phyloP scores from a whole-genome alignment of 345 rosid species.

The Eucalyptus sideroxylon region DNA sequence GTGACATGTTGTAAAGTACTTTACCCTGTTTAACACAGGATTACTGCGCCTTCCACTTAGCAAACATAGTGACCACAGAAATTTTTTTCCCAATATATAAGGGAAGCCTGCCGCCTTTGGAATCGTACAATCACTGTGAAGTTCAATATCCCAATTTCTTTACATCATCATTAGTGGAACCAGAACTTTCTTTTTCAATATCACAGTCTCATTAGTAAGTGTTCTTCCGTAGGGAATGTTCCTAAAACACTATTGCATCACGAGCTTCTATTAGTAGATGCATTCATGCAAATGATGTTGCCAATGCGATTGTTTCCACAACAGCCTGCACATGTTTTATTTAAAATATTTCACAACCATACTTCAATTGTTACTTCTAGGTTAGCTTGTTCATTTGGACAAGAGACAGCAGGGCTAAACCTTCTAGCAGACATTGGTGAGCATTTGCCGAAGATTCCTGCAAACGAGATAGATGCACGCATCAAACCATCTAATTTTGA shows the following conservation, averaged over 20 bases:
- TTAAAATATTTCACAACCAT: neutral
- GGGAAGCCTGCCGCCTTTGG: neutral
- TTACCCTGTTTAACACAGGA: neutral
- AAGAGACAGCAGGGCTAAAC: neutral
- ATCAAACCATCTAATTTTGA: neutral
- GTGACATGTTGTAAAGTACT: neutral
- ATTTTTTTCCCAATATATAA: neutral
- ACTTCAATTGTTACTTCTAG: neutral
- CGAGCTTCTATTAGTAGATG: neutral
- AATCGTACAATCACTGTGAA: neutral
- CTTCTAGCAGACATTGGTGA: neutral
- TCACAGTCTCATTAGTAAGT: neutral
- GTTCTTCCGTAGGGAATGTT: neutral
- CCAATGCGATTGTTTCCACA: neutral
- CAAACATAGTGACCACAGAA: neutral
- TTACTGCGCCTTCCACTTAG: neutral
- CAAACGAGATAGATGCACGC: neutral
- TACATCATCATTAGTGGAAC: neutral
- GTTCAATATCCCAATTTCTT: neutral
- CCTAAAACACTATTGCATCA: neutral
- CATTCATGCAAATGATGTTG: neutral
- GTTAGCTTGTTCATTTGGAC: neutral
- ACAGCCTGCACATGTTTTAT: neutral
- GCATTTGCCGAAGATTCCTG: neutral
- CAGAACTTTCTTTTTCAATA: neutral